Percentiles rank a stretch among this genome's conserved stretches.
phyloP scores from a whole-genome alignment of 371 early-diverging fungal species.

The Lichtheimia hyalospora region DNA sequence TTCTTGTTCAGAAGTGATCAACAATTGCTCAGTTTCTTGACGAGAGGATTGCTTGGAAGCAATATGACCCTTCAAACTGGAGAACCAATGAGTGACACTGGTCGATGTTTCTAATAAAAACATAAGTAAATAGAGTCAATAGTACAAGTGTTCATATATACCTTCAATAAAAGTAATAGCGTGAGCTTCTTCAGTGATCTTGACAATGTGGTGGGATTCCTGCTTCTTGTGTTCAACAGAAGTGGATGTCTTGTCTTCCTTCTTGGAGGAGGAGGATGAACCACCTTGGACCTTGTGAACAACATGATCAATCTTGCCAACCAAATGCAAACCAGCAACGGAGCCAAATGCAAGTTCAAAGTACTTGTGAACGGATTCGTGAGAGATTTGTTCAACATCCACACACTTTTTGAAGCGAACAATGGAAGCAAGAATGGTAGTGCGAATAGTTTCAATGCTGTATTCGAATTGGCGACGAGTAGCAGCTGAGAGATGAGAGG shows the following conservation, averaged over 20 bases:
- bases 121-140: background rate
- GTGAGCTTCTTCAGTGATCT: background rate
- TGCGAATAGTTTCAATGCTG: constrained; percentile 20
- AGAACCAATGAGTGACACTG: background rate
- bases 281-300: background rate
- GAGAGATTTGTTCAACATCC: constrained; percentile 7
- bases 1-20: background rate
- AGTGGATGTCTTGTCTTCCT: too few species aligned
- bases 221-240: background rate
- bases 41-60: background rate
- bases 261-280: too few species aligned
- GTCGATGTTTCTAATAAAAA: background rate
- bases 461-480: constrained; percentile 6
- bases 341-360: constrained; percentile 19
- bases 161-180: background rate
- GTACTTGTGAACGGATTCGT: constrained; percentile 12
- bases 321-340: constrained; percentile 6
- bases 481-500: background rate
- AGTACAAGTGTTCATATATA: background rate
- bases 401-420: constrained; percentile 9
- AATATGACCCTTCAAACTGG: background rate
- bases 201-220: background rate
- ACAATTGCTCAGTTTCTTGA: background rate
- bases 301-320: constrained; percentile 17
- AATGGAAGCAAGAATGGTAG: constrained; percentile 18